Evolutionary conservation across 2,329 filamentous ascomycete genomes (phyloP), one percentile per base, ranked within the genome.

Genomic region (Curvularia eragrostidis): DNA sequence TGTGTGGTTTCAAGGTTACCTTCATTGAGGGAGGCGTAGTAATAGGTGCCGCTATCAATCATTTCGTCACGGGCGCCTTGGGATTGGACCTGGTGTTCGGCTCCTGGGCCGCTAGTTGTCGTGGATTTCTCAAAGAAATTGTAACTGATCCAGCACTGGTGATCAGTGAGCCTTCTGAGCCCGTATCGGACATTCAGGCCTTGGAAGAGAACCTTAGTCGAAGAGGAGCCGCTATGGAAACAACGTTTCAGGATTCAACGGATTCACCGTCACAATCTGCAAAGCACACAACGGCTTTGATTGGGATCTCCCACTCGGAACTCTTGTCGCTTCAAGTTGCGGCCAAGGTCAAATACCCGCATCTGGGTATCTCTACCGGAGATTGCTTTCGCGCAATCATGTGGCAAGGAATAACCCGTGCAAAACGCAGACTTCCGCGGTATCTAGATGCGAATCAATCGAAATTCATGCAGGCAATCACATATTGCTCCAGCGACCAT

Each of bases 381-480:
- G 44, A 48, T 48, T 48, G 44, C 44, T 48, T 48, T 48, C 44
- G 44, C 44, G 44, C 44, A 34, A 48, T 48, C 44, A 48, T 48
- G 44, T 48, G 44, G 44, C 44, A 48, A 34, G 44, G n/a, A 48
- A 48, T 48, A 48, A 48, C 44, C 28, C 44, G 44, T 48, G 44
- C 44, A 34, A 48, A 48, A 34, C 26, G 44, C 44, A 48, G 44
- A 34, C 44, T 48, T 48, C 44, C 26, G 28, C 28, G 28, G 3
- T 48, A 48, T 34, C 44, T 21, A 48, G 44, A 48, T 34, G 44
- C 28, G 28, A 34, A 48, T 48, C 15, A 48, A 48, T 48, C 44
- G 28, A 48, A 34, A 48, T 48, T 48, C 26, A 48, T 48, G 44
- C 44, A 48, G 28, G 44, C 44, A 48, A 48, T 48, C 28, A 48